Conservation (phyloP, 1,139 yeast species). For the Saccharomyces pastorianus region DNA sequence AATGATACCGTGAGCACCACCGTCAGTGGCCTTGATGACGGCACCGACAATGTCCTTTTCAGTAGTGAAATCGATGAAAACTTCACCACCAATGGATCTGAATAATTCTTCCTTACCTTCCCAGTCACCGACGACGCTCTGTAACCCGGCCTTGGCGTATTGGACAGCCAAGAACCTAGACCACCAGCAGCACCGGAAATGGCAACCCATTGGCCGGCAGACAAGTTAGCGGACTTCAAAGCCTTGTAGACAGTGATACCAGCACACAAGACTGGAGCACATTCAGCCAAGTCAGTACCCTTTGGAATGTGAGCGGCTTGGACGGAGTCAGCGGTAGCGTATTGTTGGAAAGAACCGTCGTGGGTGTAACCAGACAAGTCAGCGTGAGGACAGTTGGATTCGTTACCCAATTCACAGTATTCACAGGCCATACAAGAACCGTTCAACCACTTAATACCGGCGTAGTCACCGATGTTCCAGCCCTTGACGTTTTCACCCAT, state of each 20-base stretch:
- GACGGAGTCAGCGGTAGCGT: slow-evolving; percentile 59
- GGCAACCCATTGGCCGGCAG: slow-evolving; percentile 57
- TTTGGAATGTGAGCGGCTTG: slow-evolving; percentile 56
- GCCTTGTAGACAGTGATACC: slow-evolving; percentile 66
- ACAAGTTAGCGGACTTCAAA: slow-evolving; percentile 48
- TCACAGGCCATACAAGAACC: slow-evolving; percentile 58
- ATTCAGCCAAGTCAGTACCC: slow-evolving; percentile 50
- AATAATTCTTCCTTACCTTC: slow-evolving; percentile 46
- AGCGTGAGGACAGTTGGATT: slow-evolving; percentile 52
- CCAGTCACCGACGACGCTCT: slow-evolving; percentile 56
- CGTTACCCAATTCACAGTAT: slow-evolving; percentile 46
- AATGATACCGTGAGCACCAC: slow-evolving; percentile 59
- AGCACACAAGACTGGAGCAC: slow-evolving; percentile 59
- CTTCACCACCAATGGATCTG: slow-evolving; percentile 51
- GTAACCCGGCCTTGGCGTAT: slow-evolving; percentile 57
- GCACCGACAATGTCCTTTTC: slow-evolving; percentile 46
- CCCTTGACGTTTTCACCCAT: slow-evolving; percentile 50
- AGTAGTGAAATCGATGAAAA: slow-evolving; percentile 45
- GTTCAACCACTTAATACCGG: slow-evolving; percentile 62
- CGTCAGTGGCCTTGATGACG: slow-evolving; percentile 42
- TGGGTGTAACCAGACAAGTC: slow-evolving; percentile 62
- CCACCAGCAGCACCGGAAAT: slow-evolving; percentile 65
- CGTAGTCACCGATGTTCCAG: slow-evolving; percentile 54
- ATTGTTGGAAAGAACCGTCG: slow-evolving; percentile 62
- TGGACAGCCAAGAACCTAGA: slow-evolving; percentile 58